Base-by-base conservation (phyloP, 495 filamentous ascomycete species). In the Penicillium alfredii region DNA sequence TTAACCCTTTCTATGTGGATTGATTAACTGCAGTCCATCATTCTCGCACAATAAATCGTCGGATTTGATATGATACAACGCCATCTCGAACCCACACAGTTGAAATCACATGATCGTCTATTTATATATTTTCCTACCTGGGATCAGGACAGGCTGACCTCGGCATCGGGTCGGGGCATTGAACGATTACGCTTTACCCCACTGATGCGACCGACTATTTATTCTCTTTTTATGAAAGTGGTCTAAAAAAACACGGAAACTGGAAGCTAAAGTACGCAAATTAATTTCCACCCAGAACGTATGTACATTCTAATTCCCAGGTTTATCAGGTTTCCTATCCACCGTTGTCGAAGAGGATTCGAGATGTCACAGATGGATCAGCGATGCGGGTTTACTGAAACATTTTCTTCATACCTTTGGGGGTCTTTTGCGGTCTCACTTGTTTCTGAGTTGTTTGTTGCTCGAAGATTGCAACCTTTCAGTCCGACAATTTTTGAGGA, bases 1-100 rank as follows among this genome's bases (percentile, higher is more conserved):
- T 42, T 48, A 32, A 48, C 27, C 36, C 33, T 20, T 31, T 29
- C 29, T 38, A 11, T 35, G 19, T 22, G 24, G 33, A 23, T 22
- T 23, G 19, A 35, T 35, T 13, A 35, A n/a, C n/a, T n/a, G n/a
- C n/a, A n/a, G n/a, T n/a, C n/a, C n/a, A n/a, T n/a, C n/a, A n/a
- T n/a, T n/a, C n/a, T n/a, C n/a, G n/a, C n/a, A n/a, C n/a, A n/a
- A n/a, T n/a, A n/a, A n/a, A n/a, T n/a, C n/a, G n/a, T n/a, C n/a
- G n/a, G n/a, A n/a, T n/a, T n/a, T n/a, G n/a, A n/a, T n/a, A n/a
- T n/a, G n/a, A n/a, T n/a, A n/a, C n/a, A n/a, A n/a, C n/a, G n/a
- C n/a, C n/a, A n/a, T n/a, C n/a, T n/a, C n/a, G n/a, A n/a, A n/a
- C n/a, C n/a, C n/a, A n/a, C n/a, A n/a, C 23, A 26, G 23, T 11